Evolutionary conservation across 345 rosid species (phyloP), one percentile per base, ranked within the genome.

Genomic region (Eucalyptus marginata): DNA sequence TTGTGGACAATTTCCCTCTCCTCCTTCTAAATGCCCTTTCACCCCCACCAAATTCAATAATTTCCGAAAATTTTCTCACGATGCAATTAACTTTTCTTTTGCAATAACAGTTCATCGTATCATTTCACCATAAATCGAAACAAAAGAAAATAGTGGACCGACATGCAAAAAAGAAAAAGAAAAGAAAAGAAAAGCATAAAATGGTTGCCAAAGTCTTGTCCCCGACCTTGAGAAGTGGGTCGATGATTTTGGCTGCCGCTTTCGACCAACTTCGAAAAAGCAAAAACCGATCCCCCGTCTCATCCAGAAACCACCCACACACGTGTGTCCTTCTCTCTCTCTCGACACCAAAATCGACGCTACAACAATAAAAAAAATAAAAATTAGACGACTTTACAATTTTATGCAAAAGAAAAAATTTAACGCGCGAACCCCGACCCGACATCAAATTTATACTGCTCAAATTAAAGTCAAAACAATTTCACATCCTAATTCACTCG

Each of bases 401-500:
- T 18, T 52, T 3, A 22, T 56, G 5, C 17, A 4, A 64, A 14
- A 16, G 5, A 64, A n/a, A n/a, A 14, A 14, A 14, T 7, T n/a
- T 18, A n/a, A n/a, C 7, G 0, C 20, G 5, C 36, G 40, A n/a
- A 7, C 76, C 40, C 20, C 40, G 40, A 14, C 2, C 36, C 76
- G 7, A 64, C 40, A n/a, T n/a, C 6, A 16, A 6, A n/a, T 64
- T 64, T 31, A 15, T 7, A 2, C 18, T 3, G 20, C 17, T 1
- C 18, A 14, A 64, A n/a, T n/a, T n/a, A 13, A 64, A 64, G 36
- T n/a, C 18, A n/a, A n/a, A n/a, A 7, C 17, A n/a, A 14, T 14
- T 64, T 64, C 76, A 15, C 7, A 7, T 24, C 6, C 29, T 7
- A 52, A 52, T 52, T 7, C 56, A 52, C 24, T 52, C 56, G 2